These are phyloP conservation scores for Pseudogymnoascus sp. DNA, from an alignment of 2,329 filamentous ascomycete species.

Conservation along the genomic window DNA sequence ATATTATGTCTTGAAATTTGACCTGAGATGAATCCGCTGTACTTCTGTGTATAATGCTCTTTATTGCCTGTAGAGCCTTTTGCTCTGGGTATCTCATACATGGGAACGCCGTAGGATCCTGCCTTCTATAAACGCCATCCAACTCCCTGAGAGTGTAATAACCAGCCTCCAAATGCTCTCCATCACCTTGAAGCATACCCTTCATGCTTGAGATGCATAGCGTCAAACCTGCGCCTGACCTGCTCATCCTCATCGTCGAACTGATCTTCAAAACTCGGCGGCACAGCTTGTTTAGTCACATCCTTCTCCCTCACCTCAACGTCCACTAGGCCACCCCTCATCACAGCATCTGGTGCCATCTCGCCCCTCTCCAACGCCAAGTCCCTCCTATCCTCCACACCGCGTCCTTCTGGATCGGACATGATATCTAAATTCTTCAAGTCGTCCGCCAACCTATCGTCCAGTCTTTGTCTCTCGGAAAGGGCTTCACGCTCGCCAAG, in stretches of 20 bases:
- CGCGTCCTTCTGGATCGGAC: constrained; percentile 33
- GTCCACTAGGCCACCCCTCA: constrained; percentile 31
- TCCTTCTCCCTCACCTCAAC: constrained; percentile 47
- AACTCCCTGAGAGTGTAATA: neutral
- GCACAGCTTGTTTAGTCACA: constrained; percentile 32
- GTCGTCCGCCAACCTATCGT: constrained; percentile 18
- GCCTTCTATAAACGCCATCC: constrained; percentile 7
- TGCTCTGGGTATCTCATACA: constrained; percentile 7
- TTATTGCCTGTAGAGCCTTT: neutral
- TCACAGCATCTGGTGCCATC: constrained; percentile 17
- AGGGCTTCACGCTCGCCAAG: constrained; percentile 56
- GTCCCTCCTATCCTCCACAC: constrained; percentile 33
- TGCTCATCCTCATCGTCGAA: constrained; percentile 23
- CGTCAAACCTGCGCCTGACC: constrained; percentile 25
- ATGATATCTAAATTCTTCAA: constrained; percentile 37
- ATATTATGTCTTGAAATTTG: neutral
- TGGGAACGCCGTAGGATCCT: neutral
- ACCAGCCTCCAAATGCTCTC: constrained; percentile 16
- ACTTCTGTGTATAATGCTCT: neutral
- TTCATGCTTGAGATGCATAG: constrained; percentile 27
- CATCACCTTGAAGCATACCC: constrained; percentile 26
- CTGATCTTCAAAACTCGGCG: constrained; percentile 31
- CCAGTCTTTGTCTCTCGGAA: constrained; percentile 37
- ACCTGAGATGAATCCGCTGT: neutral
- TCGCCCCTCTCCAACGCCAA: constrained; percentile 46